Evolutionary conservation across 331 rosid species (phyloP), one percentile per base, ranked within the genome.

Genomic region (Pyrus hybrid): DNA sequence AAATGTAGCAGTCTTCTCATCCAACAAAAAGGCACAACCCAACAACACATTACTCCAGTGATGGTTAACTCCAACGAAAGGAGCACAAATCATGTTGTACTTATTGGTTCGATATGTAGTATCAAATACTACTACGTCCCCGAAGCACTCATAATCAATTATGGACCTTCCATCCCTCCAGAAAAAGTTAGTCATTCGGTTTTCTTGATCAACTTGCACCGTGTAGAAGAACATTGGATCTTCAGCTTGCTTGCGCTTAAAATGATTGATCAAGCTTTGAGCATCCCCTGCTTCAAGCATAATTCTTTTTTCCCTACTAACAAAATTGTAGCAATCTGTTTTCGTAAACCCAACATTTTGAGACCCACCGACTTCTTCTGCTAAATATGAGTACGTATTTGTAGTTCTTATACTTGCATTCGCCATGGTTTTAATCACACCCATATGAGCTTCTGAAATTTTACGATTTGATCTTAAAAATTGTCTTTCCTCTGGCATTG

Each of bases 281-380:
- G 43, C 43, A 37, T 37, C 43, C 43, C 12, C 12, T 30, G 43
- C 13, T 37, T 37, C 12, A 37, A 37, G 68, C 37, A 14, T 18
- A 8, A 22, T 23, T 17, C 5, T 1, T 37, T 41, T 67, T 5
- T 67, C 54, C 45, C n/a, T 35, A n/a, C 30, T 37, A 3, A 67
- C 54, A 67, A 21, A 12, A 37, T 67, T 67, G 20, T 67, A 67
- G 12, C 30, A 67, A 21, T 67, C 26, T 1, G 6, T 63, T 7
- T 78, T 57, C 21, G 41, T 78, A 18, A 71, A 41, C 22, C 41
- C 21, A 72, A 63, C 68, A 22, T 64, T 78, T 60, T 76, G 77
- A 23, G 69, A 70, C 13, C n/a, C 41, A 1, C 61, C 35, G 8
- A 56, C 77, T 65, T 63, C 67, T 20, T 70, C 57, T 8, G 22